These are phyloP conservation scores for Saccharomycopsis babjevae DNA, from an alignment of 805 yeast species.

Conservation along the genomic window DNA sequence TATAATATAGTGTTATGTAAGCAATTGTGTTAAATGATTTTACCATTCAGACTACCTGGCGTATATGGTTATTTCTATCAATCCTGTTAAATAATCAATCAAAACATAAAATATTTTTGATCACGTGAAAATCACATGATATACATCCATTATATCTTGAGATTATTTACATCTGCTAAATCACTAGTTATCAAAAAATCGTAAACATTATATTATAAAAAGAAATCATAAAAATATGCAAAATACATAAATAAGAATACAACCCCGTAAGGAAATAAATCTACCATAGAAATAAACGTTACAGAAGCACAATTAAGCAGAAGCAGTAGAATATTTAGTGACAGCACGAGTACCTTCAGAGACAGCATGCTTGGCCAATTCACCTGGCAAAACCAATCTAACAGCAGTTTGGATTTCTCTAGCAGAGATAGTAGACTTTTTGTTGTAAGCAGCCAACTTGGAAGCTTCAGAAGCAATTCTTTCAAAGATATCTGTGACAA, in stretches of 20 bases:
- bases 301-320: slow-evolving; percentile 9
- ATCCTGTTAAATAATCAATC: too few species aligned
- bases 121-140: too few species aligned
- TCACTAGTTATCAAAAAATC: background rate
- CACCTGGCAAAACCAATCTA: slow-evolving; percentile 96
- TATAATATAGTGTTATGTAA: too few species aligned
- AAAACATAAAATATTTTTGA: too few species aligned
- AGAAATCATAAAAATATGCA: background rate
- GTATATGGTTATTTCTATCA: too few species aligned
- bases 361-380: slow-evolving; percentile 96
- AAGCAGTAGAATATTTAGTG: slow-evolving; percentile 17
- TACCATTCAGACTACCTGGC: too few species aligned
- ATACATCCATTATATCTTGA: too few species aligned
- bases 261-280: background rate
- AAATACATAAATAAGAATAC: background rate
- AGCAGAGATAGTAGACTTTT: slow-evolving; percentile 94
- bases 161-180: background rate
- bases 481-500: slow-evolving; percentile 95
- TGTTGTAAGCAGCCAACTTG: slow-evolving; percentile 97
- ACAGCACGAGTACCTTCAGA: slow-evolving; percentile 94
- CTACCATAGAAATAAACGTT: background rate
- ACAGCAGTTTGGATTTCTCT: slow-evolving; percentile 99
- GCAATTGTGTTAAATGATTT: too few species aligned
- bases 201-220: background rate
- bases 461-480: slow-evolving; percentile 98